Evolutionary conservation across 495 filamentous ascomycete genomes (phyloP), one percentile per base, ranked within the genome.

Genomic region (Pseudoneurospora amorphoporcata): DNA sequence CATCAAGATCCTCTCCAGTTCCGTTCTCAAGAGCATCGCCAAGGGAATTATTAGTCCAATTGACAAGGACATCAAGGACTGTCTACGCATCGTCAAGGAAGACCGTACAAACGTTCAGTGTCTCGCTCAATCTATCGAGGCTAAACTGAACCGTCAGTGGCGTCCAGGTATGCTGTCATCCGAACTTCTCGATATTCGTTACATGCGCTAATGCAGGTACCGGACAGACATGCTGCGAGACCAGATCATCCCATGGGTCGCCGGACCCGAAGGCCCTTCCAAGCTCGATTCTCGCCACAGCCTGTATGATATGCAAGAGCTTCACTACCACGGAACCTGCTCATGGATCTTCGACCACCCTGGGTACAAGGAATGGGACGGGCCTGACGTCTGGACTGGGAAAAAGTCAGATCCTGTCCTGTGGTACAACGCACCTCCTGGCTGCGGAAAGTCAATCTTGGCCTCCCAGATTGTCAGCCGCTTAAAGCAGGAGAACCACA

Each of bases 381-480:
- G 58, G 14, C 72, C 73, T 8, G 72, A 47, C 23, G 73, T 77
- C 17, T 47, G 43, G 43, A 47, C n/a, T 19, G 43, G 43, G 43
- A 47, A 19, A n/a, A 47, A 47, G 43, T 47, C n/a, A 47, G 75
- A 72, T 12, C 73, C 74, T 19, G 69, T 76, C 2, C 61, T 81
- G 17, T 82, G 80, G 80, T 74, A 79, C 29, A 76, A 77, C 43
- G 81, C 79, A 39, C 35, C 72, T 16, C 81, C 81, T 71, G 79
- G 81, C 17, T 72, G 76, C 16, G 81, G 81, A 3, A 82, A 82
- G 69, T 79, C 74, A 10, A 74, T 81, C 8, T 68, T 47, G 43
- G 43, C 43, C 43, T 47, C 43, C 43, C 43, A 47, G 43, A 47
- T 47, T 81, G 71, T 78, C 38, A 53, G 78, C 10, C 10, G 73